Percentiles rank a stretch among this genome's conserved stretches.
phyloP scores from a whole-genome alignment of 2,329 filamentous ascomycete species.

The Westerdykella ornata region DNA sequence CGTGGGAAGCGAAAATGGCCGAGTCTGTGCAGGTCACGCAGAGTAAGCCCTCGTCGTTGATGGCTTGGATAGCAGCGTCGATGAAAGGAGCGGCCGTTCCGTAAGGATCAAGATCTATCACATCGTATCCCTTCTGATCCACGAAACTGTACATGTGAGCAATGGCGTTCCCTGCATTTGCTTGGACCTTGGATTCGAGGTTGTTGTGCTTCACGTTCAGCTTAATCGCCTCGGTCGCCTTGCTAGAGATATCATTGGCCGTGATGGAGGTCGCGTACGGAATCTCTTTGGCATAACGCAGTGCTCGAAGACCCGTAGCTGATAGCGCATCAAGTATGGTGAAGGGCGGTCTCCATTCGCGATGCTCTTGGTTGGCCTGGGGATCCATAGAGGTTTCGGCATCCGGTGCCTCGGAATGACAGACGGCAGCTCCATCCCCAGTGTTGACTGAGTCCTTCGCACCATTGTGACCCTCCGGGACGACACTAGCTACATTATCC shows the following conservation, averaged over 20 bases:
- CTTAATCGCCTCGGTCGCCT: slow-evolving; percentile 72
- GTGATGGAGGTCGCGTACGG: slow-evolving; percentile 75
- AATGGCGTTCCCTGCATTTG: slow-evolving; percentile 75
- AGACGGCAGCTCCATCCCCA: neutral
- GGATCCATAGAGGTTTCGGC: slow-evolving; percentile 3
- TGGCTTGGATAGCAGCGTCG: slow-evolving; percentile 79
- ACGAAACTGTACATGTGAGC: slow-evolving; percentile 80
- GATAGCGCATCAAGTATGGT: slow-evolving; percentile 91
- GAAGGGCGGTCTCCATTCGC: slow-evolving; percentile 22
- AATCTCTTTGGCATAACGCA: slow-evolving; percentile 87
- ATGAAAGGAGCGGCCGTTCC: slow-evolving; percentile 89
- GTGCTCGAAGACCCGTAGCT: slow-evolving; percentile 80
- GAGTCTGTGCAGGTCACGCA: slow-evolving; percentile 97
- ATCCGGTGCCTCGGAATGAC: neutral
- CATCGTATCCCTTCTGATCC: slow-evolving; percentile 63
- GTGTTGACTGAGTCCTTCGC: neutral
- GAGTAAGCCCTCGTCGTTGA: slow-evolving; percentile 81
- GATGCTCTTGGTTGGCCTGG: slow-evolving; percentile 8
- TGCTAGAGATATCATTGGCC: slow-evolving; percentile 78
- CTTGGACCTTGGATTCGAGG: slow-evolving; percentile 61
- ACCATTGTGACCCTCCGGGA: slow-evolving; percentile 5
- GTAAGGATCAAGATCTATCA: slow-evolving; percentile 94
- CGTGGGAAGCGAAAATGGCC: slow-evolving; percentile 87
- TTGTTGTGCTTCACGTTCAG: slow-evolving; percentile 80
- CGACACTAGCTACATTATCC: slow-evolving; percentile 5